A percentile compares a stretch with the other conserved stretches of the same genome.
Conservation (phyloP, 164 flowering plant genomes). For the Magnolia officinalis region DNA sequence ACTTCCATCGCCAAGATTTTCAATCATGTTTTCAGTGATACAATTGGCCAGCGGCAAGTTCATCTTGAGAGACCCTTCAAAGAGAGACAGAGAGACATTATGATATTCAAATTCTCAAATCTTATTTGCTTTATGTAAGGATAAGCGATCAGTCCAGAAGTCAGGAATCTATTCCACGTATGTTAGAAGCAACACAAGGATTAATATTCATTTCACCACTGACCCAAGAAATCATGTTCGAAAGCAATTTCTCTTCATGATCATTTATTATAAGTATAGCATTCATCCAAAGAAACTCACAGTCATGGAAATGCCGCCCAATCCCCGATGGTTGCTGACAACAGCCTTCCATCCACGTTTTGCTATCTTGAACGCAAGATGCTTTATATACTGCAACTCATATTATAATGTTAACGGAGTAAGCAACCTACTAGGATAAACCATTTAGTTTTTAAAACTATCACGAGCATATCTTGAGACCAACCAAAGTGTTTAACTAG, state of each 20-base stretch:
- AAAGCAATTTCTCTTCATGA: neutral
- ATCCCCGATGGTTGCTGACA: conserved; percentile 55
- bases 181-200: neutral
- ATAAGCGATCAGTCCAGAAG: neutral
- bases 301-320: conserved; percentile 52
- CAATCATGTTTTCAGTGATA: too few relatives aligned
- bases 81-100: too few relatives aligned
- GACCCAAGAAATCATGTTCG: neutral
- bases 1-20: too few relatives aligned
- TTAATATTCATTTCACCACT: neutral
- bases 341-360: conserved; percentile 51
- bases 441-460: neutral
- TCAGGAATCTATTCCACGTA: neutral
- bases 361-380: conserved; percentile 39
- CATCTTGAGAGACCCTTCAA: too few relatives aligned
- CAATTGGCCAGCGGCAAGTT: too few relatives aligned
- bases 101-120: neutral
- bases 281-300: conserved; percentile 27
- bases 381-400: conserved; percentile 43
- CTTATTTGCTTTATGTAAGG: neutral
- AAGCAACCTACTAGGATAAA: neutral
- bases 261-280: neutral
- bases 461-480: too few relatives aligned
- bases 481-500: too few relatives aligned
- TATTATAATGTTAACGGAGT: neutral